phyloP scores from a whole-genome alignment of 2,329 filamentous ascomycete species.

The Fusarium fujikuroi region DNA sequence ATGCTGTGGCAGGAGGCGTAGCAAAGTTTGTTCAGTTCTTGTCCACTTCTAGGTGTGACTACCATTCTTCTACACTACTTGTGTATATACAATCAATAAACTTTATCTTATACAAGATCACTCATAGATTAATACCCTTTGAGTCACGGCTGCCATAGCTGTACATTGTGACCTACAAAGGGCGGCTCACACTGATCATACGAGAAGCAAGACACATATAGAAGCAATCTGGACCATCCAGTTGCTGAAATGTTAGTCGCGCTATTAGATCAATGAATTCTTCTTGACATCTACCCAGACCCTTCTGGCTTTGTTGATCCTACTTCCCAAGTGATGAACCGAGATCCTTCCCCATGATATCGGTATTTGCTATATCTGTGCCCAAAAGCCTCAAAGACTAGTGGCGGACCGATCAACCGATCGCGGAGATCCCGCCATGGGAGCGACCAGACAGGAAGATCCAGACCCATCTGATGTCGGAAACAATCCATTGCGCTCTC shows the following conservation, averaged over 20 bases:
- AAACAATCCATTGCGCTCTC: no score
- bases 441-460: rapidly evolving
- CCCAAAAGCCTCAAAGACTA: neutral
- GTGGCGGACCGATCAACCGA: neutral
- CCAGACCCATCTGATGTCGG: no score
- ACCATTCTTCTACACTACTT: neutral
- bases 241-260: no score
- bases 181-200: no score
- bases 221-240: no score
- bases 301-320: rapidly evolving
- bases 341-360: rapidly evolving
- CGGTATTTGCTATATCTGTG: neutral
- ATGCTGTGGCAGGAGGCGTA: rapidly evolving
- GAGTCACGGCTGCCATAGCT: no score
- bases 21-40: neutral
- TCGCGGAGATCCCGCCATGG: neutral
- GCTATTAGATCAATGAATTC: rapidly evolving
- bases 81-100: rapidly evolving
- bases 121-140: no score
- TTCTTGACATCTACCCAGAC: neutral
- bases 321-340: rapidly evolving
- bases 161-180: no score
- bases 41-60: neutral
- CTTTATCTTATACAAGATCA: neutral
- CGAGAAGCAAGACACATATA: no score